Percentiles rank a stretch among this genome's conserved stretches.
phyloP scores from a whole-genome alignment of 495 filamentous ascomycete genomes.

The Hypoxylon trugodes region DNA sequence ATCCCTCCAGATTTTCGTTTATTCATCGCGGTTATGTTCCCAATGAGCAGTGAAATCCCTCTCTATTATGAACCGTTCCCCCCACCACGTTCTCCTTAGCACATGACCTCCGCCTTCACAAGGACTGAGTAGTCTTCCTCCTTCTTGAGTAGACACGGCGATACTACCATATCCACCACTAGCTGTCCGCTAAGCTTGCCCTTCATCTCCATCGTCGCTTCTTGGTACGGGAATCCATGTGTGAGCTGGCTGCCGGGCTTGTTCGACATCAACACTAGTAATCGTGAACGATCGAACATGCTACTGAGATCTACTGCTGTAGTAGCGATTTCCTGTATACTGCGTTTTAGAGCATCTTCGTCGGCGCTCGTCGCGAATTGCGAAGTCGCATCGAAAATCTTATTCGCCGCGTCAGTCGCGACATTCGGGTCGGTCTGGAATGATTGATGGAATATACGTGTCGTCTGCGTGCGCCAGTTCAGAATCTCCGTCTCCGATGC shows the following conservation, averaged over 20 bases:
- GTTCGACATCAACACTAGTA: slow-evolving; percentile 36
- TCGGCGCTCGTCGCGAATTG: slow-evolving; percentile 19
- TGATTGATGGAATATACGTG: slow-evolving; percentile 18
- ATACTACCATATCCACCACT: slow-evolving; percentile 41
- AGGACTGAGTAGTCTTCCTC: slow-evolving; percentile 36
- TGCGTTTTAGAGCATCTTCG: slow-evolving; percentile 5
- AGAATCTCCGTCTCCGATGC: slow-evolving; percentile 19
- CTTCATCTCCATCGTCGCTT: slow-evolving; percentile 34
- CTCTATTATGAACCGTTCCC: background rate
- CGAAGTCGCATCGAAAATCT: slow-evolving; percentile 14
- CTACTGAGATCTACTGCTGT: slow-evolving; percentile 31
- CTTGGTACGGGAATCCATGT: slow-evolving; percentile 32
- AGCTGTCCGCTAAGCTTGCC: slow-evolving; percentile 14
- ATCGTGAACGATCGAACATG: slow-evolving; percentile 22
- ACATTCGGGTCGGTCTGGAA: slow-evolving; percentile 19
- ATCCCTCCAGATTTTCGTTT: background rate
- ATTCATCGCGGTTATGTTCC: too few relatives aligned
- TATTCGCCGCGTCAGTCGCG: slow-evolving; percentile 10
- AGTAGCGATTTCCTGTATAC: slow-evolving; percentile 20
- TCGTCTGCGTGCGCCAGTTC: slow-evolving; percentile 37
- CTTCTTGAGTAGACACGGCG: slow-evolving; percentile 42
- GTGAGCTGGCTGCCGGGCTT: slow-evolving; percentile 30
- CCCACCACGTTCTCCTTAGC: slow-evolving; percentile 9
- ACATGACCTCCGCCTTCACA: slow-evolving; percentile 43
- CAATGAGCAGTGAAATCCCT: too few relatives aligned